Conservation (phyloP, 2,329 filamentous ascomycete species). For the Fusarium foetens region DNA sequence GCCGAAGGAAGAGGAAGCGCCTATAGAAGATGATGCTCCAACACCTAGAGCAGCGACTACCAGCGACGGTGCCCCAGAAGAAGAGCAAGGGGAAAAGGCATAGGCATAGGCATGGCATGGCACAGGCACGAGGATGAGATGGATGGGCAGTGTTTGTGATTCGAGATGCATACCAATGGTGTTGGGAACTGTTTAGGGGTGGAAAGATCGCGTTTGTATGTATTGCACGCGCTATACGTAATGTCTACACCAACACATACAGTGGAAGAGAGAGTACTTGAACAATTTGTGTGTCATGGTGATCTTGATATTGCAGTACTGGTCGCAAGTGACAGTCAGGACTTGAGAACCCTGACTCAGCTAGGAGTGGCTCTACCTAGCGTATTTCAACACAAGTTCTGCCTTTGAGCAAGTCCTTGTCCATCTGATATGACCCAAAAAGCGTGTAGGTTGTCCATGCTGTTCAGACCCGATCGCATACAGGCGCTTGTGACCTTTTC, state of each 20-base stretch:
- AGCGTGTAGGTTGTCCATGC: background rate
- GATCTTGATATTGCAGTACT: background rate
- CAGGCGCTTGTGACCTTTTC: background rate
- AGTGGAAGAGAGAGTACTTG: conserved; percentile 34
- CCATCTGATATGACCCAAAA: background rate
- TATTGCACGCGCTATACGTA: conserved; percentile 49
- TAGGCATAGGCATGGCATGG: conserved; percentile 28
- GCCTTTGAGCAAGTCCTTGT: background rate
- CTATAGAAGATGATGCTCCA: conserved; percentile 32
- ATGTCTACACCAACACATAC: conserved; percentile 51
- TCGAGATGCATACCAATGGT: conserved; percentile 40
- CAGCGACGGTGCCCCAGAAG: conserved; percentile 22
- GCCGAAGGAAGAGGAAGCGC: conserved; percentile 19
- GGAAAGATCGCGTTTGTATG: conserved; percentile 34
- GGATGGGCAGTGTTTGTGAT: conserved; percentile 28
- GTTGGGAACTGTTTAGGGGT: conserved; percentile 32
- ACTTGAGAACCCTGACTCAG: background rate
- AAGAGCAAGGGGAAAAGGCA: conserved; percentile 36
- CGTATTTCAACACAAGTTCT: background rate
- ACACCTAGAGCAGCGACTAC: conserved; percentile 34
- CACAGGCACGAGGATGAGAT: conserved; percentile 37
- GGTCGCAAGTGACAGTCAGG: background rate
- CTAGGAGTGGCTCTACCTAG: background rate
- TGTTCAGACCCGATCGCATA: background rate
- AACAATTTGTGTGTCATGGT: conserved; percentile 13